Conservation (phyloP, 768 basidiomycete species). For the Leccinum aurantiacum region DNA sequence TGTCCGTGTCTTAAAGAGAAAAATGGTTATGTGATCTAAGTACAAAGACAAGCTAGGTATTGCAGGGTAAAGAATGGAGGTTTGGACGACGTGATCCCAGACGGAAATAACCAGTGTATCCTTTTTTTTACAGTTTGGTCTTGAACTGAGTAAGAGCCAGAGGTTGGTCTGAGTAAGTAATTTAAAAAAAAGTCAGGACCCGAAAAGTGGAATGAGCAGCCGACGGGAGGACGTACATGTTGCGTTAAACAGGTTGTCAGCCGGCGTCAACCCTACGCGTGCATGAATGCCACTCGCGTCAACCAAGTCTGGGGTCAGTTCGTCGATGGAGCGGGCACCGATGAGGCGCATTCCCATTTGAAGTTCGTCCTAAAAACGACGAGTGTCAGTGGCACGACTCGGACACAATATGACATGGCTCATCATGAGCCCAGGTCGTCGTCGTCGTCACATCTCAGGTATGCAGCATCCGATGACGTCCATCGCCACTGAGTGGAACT, state of each 20-base stretch:
- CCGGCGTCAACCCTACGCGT: slow-evolving; percentile 29
- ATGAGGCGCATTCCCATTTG: slow-evolving; percentile 94
- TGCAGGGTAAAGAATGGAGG: not conserved
- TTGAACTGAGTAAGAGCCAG: slow-evolving; percentile 30
- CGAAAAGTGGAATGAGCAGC: not conserved
- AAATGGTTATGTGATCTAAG: not conserved
- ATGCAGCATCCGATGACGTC: not conserved
- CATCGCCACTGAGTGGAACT: slow-evolving; percentile 24
- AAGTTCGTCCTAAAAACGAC: slow-evolving; percentile 71
- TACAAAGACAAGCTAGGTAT: not conserved
- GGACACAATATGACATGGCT: not conserved
- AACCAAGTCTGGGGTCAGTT: slow-evolving; percentile 83
- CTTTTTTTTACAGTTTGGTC: slow-evolving; percentile 14
- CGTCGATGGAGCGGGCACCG: slow-evolving; percentile 77
- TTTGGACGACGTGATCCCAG: not conserved
- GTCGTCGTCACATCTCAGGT: not conserved
- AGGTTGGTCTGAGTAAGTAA: slow-evolving; percentile 27
- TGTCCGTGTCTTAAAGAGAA: not conserved
- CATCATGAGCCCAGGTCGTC: not conserved
- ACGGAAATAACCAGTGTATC: not conserved
- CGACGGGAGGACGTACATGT: slow-evolving; percentile 31
- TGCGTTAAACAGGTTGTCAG: slow-evolving; percentile 31
- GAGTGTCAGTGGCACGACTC: not conserved
- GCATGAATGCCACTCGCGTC: slow-evolving; percentile 52
- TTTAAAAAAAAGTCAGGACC: not conserved